phyloP scores from a whole-genome alignment of 345 rosid genomes.

The Hibiscus trionum region DNA sequence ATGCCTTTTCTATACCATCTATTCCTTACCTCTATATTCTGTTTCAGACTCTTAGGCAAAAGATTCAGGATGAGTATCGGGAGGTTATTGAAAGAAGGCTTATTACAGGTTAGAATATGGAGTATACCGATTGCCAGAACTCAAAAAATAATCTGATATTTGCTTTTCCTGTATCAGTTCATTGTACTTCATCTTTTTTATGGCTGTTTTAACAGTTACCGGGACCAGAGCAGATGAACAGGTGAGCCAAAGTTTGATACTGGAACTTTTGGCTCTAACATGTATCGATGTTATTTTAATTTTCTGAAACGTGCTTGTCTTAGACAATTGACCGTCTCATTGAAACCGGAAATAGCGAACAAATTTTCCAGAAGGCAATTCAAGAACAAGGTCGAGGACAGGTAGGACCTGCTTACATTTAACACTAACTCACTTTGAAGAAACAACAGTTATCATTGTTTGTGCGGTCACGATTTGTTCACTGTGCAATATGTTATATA shows the following conservation, averaged over 20 bases:
- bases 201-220: conserved; percentile 35
- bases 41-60: conserved; percentile 67
- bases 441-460: not conserved
- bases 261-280: conserved; percentile 5
- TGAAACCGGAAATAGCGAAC: conserved; percentile 92
- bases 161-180: no score
- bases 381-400: conserved; percentile 92
- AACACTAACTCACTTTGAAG: not conserved
- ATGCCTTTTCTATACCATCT: not conserved
- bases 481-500: no score
- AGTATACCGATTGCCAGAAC: not conserved
- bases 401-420: conserved; percentile 29
- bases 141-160: not conserved
- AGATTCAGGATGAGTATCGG: conserved; percentile 80
- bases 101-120: conserved; percentile 50
- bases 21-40: conserved; percentile 11
- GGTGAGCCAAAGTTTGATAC: conserved; percentile 32
- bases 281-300: conserved; percentile 18
- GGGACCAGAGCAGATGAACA: conserved; percentile 62
- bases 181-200: conserved; percentile 10
- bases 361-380: conserved; percentile 83
- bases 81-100: conserved; percentile 86
- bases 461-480: not conserved
- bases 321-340: conserved; percentile 80
- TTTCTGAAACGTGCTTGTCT: not conserved